Percentiles rank a stretch among this genome's conserved stretches.
Conservation (phyloP, 257 asterid species). For the Solanum gracilifrons region DNA sequence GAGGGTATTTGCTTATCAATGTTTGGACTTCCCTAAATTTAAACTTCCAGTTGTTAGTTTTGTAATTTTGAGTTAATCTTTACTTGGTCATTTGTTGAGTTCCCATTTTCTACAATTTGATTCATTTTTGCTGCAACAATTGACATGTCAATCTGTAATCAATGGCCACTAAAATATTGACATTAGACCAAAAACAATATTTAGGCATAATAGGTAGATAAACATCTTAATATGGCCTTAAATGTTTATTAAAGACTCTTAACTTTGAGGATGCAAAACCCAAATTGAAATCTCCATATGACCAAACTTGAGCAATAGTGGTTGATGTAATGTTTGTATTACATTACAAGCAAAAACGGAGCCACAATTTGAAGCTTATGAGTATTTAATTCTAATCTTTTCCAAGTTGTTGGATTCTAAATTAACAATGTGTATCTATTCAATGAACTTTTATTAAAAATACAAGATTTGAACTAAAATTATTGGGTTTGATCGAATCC, state of each 20-base stretch:
- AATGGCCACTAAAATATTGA: background rate
- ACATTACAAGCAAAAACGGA: accelerated
- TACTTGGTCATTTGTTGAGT: background rate
- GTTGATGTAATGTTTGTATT: background rate
- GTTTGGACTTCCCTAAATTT: background rate
- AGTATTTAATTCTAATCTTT: too few relatives aligned
- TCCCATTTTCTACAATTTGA: background rate
- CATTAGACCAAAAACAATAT: background rate
- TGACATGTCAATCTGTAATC: background rate
- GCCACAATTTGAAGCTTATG: background rate
- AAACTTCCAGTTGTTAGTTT: background rate
- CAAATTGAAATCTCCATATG: background rate
- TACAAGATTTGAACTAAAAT: too few relatives aligned
- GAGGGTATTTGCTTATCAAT: background rate
- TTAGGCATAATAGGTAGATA: background rate
- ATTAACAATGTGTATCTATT: too few relatives aligned
- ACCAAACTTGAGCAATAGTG: background rate
- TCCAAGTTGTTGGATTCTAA: background rate
- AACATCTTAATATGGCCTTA: background rate
- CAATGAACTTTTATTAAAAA: too few relatives aligned
- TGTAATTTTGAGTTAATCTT: too few relatives aligned
- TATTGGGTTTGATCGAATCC: too few relatives aligned
- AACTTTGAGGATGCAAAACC: too few relatives aligned
- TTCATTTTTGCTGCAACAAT: too few relatives aligned
- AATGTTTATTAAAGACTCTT: background rate